Base-by-base conservation (phyloP, 441 rosid species). In the Croton laevigatus region DNA sequence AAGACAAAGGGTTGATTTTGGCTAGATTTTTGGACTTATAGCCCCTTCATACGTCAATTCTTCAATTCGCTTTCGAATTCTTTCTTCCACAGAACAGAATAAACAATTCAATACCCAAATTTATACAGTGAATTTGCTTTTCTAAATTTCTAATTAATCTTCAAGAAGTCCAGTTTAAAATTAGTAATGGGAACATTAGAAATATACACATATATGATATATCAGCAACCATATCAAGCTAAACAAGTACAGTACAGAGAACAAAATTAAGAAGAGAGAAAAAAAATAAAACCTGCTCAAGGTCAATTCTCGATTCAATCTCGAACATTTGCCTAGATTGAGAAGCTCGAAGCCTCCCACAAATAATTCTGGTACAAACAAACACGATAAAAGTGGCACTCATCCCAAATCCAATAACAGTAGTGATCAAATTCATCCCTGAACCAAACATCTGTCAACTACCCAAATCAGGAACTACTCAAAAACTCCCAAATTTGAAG, bases 371-470 rank as follows among this genome's bases (percentile, higher is more conserved):
- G 19, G 85, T 73, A 67, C 90, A 89, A 38, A 89, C 80, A 46
- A 86, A 89, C 73, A 83, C 82, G 6, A 87, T 85, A 71, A 89
- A 87, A 62, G 88, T 66, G 6, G 84, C 87, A 75, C 89, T 87
- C 88, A 83, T 81, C 53, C 78, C 90, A 75, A 89, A 89, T 53
- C 87, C 95, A 62, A 89, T 84, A 5, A 84, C 48, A 5, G 86
- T 83, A 9, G 95, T 83, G 19, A 86, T 79, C 81, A 81, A 75
- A 79, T 82, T 87, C 85, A 81, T 76, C 20, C 77, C 79, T 17
- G 86, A 71, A 74, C 76, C 87, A 51, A 84, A 52, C 88, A 84
- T 84, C 75, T 71, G 66, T 37, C n/a, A 8, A 20, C 71, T 51
- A 10, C 16, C 14, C 58, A 67, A 22, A 17, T 34, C 37, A 36